Conservation (phyloP, 2,329 filamentous ascomycete genomes). For the Cytospora paraplurivora region DNA sequence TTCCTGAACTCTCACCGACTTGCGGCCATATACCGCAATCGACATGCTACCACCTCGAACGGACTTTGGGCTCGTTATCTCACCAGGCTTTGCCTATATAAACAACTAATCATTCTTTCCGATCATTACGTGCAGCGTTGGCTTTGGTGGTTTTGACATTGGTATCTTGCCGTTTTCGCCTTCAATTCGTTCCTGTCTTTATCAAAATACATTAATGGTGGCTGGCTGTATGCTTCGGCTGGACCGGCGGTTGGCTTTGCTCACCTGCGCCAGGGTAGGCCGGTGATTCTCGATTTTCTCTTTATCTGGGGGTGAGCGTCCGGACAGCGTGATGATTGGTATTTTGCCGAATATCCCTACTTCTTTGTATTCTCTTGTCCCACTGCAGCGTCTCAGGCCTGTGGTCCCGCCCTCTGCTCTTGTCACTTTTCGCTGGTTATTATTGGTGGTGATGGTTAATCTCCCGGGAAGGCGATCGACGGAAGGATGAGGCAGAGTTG, state of each 20-base stretch:
- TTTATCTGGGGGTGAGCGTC: slow-evolving; percentile 3
- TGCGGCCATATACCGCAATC: slow-evolving; percentile 14
- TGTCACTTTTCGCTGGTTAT: not conserved
- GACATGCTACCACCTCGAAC: not conserved
- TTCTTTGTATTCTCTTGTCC: not conserved
- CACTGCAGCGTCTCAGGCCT: not conserved
- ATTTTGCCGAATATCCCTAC: slow-evolving; percentile 1
- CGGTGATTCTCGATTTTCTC: slow-evolving; percentile 3
- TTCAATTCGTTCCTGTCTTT: slow-evolving; percentile 26
- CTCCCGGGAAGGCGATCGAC: not conserved
- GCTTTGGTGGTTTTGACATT: slow-evolving; percentile 12
- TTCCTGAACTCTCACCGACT: slow-evolving; percentile 3
- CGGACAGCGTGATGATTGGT: not conserved
- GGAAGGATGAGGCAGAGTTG: not conserved
- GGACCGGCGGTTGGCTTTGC: slow-evolving; percentile 27
- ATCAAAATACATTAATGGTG: slow-evolving; percentile 21
- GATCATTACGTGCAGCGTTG: not conserved
- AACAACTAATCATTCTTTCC: slow-evolving; percentile 19
- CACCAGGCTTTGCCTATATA: slow-evolving; percentile 9
- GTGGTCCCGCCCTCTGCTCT: not conserved
- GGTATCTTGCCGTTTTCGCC: slow-evolving; percentile 4
- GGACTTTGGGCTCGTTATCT: not conserved
- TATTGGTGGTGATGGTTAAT: not conserved
- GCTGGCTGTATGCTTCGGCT: slow-evolving; percentile 27
- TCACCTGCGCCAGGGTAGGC: slow-evolving; percentile 2